phyloP scores from a whole-genome alignment of 2,329 filamentous ascomycete species.

The Tolypocladium guangdongense region DNA sequence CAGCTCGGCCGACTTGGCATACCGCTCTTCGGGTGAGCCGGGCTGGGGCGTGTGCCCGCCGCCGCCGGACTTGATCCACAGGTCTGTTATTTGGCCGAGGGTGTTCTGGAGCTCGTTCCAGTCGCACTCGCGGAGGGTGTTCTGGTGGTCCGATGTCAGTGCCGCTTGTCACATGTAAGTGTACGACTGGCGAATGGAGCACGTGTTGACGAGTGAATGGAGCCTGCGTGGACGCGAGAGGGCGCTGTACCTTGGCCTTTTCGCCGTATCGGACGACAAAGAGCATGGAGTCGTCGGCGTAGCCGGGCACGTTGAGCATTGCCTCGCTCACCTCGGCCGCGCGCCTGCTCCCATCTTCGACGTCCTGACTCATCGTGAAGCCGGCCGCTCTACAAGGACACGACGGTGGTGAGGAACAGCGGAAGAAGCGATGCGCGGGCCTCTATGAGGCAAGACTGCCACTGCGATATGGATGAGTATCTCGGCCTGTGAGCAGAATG shows the following conservation, averaged over 20 bases:
- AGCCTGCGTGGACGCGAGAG: neutral
- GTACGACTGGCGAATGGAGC: neutral
- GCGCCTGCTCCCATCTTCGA: conserved; percentile 10
- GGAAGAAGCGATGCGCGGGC: neutral
- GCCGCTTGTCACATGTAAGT: neutral
- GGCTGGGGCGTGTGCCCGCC: neutral
- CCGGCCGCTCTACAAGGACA: neutral
- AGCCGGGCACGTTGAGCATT: conserved; percentile 15
- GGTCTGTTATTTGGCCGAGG: conserved; percentile 6
- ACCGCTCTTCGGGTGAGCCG: conserved; percentile 1
- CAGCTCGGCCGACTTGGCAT: conserved; percentile 9
- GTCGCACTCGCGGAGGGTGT: conserved; percentile 13
- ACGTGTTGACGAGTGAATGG: neutral
- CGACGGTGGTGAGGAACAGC: neutral
- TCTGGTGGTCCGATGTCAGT: conserved; percentile 2
- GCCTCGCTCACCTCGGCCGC: conserved; percentile 15
- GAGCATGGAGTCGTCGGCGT: conserved; percentile 19
- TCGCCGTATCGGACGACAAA: conserved; percentile 15
- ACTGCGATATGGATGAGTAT: neutral
- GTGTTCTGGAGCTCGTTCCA: conserved; percentile 12
- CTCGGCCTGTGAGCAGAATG: neutral
- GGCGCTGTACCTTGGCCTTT: conserved; percentile 11
- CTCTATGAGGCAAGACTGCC: neutral
- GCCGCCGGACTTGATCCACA: conserved; percentile 6
- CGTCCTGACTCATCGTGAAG: neutral